These are phyloP conservation scores for Salix koriyanagi DNA, from an alignment of 345 rosid species.

Conservation along the genomic window DNA sequence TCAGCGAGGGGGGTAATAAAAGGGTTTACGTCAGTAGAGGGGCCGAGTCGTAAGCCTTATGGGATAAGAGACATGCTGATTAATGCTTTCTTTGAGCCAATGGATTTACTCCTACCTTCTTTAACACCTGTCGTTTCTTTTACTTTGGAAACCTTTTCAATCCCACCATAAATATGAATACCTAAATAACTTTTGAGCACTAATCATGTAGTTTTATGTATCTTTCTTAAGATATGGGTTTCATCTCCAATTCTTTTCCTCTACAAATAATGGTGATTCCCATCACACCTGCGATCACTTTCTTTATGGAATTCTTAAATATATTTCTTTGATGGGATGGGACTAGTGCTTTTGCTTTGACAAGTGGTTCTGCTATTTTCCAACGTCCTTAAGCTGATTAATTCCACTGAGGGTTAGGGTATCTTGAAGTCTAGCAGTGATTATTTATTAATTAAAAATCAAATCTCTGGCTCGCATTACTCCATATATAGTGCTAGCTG, in stretches of 20 bases:
- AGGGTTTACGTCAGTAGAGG: background rate
- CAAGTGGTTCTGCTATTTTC: too few species aligned
- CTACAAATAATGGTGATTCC: constrained; percentile 23
- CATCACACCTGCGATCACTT: constrained; percentile 2
- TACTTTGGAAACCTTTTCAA: constrained; percentile 33
- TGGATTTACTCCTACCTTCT: constrained; percentile 2
- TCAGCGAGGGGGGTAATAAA: background rate
- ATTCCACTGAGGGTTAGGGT: too few species aligned
- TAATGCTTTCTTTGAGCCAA: constrained; percentile 22
- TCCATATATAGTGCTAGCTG: too few species aligned
- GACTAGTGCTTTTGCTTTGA: too few species aligned
- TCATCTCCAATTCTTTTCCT: constrained; percentile 17
- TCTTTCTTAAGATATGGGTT: constrained; percentile 28
- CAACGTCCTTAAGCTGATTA: too few species aligned
- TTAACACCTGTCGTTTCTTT: constrained; percentile 17
- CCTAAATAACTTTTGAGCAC: constrained; percentile 24
- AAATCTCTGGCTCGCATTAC: too few species aligned
- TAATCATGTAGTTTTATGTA: constrained; percentile 12
- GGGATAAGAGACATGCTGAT: constrained; percentile 33
- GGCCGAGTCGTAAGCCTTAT: constrained; percentile 16
- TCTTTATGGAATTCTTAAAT: background rate
- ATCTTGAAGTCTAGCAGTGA: too few species aligned
- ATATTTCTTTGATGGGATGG: background rate
- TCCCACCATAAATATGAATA: constrained; percentile 15
- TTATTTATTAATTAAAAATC: too few species aligned